Evolutionary conservation across 192 early-diverging fungal species (phyloP).

Genomic region (Backusella luteola): DNA sequence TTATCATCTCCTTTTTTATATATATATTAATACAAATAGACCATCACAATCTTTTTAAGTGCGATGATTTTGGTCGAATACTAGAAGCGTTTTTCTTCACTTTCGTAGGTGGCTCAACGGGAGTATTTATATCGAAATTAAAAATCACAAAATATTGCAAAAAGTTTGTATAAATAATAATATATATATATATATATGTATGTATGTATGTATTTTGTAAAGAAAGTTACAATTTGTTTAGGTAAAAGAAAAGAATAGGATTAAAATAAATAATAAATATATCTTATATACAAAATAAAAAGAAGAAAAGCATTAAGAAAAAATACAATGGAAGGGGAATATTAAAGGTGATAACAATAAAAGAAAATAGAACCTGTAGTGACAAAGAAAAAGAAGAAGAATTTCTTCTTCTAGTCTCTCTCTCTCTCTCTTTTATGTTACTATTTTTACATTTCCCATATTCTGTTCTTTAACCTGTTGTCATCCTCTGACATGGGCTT

Average conservation of each 20-base stretch:
- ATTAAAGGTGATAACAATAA: neutral
- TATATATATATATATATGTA: neutral
- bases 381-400: neutral
- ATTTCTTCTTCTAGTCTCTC: neutral
- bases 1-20: too few species aligned
- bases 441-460: constrained; percentile 12
- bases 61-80: too few species aligned
- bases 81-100: neutral
- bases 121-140: neutral
- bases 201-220: neutral
- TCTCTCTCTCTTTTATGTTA: neutral
- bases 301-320: neutral
- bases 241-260: neutral
- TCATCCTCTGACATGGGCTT: neutral
- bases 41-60: too few species aligned
- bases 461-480: neutral
- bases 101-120: neutral
- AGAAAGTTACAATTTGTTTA: neutral
- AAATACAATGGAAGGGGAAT: neutral
- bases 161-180: neutral
- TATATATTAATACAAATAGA: too few species aligned
- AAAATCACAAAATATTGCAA: neutral
- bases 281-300: constrained; percentile 9
- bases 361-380: neutral
- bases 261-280: neutral